These are phyloP conservation scores for Colletotrichum trifolii DNA, from an alignment of 2,329 filamentous ascomycete genomes.

Conservation along the genomic window DNA sequence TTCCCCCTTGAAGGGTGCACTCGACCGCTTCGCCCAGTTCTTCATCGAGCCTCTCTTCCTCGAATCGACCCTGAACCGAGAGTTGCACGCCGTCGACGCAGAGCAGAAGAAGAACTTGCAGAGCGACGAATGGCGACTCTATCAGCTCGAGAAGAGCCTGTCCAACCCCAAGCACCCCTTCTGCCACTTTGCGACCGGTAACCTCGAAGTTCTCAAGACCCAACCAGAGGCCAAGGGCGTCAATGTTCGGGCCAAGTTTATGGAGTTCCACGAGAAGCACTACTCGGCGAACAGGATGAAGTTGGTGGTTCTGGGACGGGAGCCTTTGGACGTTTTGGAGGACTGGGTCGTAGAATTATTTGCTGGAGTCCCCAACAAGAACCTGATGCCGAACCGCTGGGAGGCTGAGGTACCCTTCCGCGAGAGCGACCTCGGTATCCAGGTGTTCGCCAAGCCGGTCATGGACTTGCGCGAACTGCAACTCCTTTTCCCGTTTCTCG, in stretches of 20 bases:
- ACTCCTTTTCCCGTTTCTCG: constrained; percentile 85
- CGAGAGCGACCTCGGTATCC: constrained; percentile 65
- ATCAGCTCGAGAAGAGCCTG: constrained; percentile 87
- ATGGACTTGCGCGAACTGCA: constrained; percentile 86
- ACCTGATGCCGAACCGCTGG: constrained; percentile 73
- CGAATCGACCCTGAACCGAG: constrained; percentile 84
- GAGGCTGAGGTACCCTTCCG: constrained; percentile 61
- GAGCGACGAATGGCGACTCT: constrained; percentile 88
- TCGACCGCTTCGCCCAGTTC: constrained; percentile 94
- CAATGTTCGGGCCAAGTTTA: constrained; percentile 90
- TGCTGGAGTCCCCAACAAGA: constrained; percentile 82
- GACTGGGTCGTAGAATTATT: constrained; percentile 88
- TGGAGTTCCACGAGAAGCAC: constrained; percentile 88
- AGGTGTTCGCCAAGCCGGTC: constrained; percentile 90
- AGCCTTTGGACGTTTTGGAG: constrained; percentile 84
- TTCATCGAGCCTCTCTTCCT: constrained; percentile 91
- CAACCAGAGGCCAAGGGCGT: constrained; percentile 82
- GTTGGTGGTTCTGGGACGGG: constrained; percentile 84
- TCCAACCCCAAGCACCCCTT: constrained; percentile 90
- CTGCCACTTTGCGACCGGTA: constrained; percentile 92
- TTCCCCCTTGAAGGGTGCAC: constrained; percentile 77
- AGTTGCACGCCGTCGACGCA: constrained; percentile 89
- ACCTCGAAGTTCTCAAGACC: constrained; percentile 86
- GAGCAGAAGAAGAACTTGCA: constrained; percentile 99
- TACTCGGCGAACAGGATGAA: constrained; percentile 97